Conservation (phyloP, 2,329 filamentous ascomycete genomes). For the Colletotrichum camelliae region DNA sequence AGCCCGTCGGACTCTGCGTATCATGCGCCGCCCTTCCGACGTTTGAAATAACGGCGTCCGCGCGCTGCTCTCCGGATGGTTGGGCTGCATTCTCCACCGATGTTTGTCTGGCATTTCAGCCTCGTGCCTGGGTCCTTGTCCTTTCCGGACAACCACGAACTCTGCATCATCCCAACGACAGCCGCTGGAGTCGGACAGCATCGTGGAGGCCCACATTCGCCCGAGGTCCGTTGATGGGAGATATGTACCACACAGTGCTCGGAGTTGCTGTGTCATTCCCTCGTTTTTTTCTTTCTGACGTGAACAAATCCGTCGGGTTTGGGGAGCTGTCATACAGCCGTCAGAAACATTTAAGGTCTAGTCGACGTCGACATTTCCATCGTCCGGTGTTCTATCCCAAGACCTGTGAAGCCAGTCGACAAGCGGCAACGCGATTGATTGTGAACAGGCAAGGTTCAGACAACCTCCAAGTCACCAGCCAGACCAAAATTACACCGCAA, state of each 20-base stretch:
- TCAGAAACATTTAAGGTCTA: background rate
- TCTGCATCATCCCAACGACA: constrained; percentile 10
- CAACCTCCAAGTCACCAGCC: background rate
- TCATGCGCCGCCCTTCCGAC: background rate
- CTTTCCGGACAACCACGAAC: constrained; percentile 8
- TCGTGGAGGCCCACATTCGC: background rate
- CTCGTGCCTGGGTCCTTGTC: background rate
- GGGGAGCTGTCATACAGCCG: background rate
- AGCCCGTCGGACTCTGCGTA: background rate
- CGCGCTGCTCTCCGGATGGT: background rate
- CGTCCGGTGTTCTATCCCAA: background rate
- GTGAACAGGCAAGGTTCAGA: background rate
- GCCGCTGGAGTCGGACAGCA: background rate
- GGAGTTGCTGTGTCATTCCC: background rate
- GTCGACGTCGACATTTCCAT: background rate
- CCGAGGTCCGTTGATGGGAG: background rate
- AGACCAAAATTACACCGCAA: background rate
- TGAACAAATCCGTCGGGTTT: background rate
- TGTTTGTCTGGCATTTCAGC: background rate
- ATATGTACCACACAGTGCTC: constrained; percentile 15
- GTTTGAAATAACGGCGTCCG: background rate
- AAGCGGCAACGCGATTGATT: background rate
- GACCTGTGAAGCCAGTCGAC: background rate
- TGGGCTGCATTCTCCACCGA: background rate
- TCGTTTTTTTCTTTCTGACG: background rate